phyloP scores from a whole-genome alignment of 371 early-diverging fungal species.

The Mortierella sp. region DNA sequence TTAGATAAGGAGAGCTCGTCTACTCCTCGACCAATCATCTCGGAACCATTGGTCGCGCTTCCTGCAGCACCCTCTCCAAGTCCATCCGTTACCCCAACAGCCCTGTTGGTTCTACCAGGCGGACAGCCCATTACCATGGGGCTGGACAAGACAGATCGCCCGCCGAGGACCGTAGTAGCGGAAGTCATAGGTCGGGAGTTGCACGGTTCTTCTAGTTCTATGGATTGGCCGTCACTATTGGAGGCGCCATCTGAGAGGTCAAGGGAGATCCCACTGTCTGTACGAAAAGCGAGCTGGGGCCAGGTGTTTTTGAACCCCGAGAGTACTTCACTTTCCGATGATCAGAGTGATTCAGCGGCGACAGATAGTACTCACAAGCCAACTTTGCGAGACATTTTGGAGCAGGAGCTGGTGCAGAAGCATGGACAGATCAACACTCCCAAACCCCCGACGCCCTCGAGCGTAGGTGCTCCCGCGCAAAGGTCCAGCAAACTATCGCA shows the following conservation, averaged over 20 bases:
- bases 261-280: conserved; percentile 14
- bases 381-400: conserved; percentile 61
- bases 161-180: not conserved
- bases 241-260: not conserved
- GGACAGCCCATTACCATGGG: not conserved
- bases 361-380: conserved; percentile 22
- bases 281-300: conserved; percentile 35
- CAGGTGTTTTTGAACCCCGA: conserved; percentile 17
- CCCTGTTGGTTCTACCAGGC: not conserved
- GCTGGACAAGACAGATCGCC: not conserved
- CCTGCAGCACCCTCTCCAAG: not conserved
- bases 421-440: not conserved
- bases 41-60: not conserved
- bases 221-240: conserved; percentile 28
- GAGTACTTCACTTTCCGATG: not conserved
- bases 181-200: not conserved
- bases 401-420: conserved; percentile 37
- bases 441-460: not conserved
- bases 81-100: not conserved
- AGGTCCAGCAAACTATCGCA: conserved; percentile 45
- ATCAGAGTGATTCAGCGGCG: not conserved
- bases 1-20: not conserved
- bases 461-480: not conserved
- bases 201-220: not conserved
- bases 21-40: not conserved